These are phyloP conservation scores for Mycena maculata DNA, from an alignment of 768 basidiomycete genomes.

Conservation along the genomic window DNA sequence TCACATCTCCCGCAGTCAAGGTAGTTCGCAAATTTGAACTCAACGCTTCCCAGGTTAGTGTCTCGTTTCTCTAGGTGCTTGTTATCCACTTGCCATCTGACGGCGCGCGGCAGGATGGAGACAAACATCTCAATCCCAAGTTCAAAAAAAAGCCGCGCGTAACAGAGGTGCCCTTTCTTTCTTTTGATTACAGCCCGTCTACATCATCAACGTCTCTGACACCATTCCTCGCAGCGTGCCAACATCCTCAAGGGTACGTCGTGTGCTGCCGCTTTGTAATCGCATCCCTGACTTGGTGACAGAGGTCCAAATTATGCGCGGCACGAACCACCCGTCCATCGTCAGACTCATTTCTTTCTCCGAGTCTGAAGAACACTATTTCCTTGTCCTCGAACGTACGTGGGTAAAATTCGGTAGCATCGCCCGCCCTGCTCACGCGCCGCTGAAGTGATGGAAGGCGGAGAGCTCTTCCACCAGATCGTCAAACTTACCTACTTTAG, in stretches of 20 bases:
- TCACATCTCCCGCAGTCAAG: conserved; percentile 71
- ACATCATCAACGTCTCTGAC: conserved; percentile 23
- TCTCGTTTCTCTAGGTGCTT: conserved; percentile 39
- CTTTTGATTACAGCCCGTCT: conserved; percentile 34
- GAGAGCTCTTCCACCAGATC: conserved; percentile 98
- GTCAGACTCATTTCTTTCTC: conserved; percentile 93
- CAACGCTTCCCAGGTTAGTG: conserved; percentile 89
- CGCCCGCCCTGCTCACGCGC: conserved; percentile 31
- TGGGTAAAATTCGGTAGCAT: background rate
- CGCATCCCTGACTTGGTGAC: conserved; percentile 25
- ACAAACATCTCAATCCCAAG: conserved; percentile 92
- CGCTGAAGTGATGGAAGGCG: conserved; percentile 90
- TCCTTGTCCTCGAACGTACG: conserved; percentile 91
- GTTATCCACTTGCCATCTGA: conserved; percentile 39
- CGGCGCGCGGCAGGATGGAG: conserved; percentile 76
- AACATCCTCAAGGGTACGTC: conserved; percentile 92
- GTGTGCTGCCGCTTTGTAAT: background rate
- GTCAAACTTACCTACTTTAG: conserved; percentile 99
- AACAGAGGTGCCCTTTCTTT: conserved; percentile 86
- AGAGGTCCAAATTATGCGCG: conserved; percentile 99
- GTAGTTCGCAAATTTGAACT: conserved; percentile 95
- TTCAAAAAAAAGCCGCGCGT: conserved; percentile 98
- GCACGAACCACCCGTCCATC: conserved; percentile 90
- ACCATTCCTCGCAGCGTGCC: conserved; percentile 73
- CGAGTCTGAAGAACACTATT: conserved; percentile 94